Evolutionary conservation across 768 basidiomycete species (phyloP), one percentile per base, ranked within the genome.

Genomic region (Albatrellus ellisii): DNA sequence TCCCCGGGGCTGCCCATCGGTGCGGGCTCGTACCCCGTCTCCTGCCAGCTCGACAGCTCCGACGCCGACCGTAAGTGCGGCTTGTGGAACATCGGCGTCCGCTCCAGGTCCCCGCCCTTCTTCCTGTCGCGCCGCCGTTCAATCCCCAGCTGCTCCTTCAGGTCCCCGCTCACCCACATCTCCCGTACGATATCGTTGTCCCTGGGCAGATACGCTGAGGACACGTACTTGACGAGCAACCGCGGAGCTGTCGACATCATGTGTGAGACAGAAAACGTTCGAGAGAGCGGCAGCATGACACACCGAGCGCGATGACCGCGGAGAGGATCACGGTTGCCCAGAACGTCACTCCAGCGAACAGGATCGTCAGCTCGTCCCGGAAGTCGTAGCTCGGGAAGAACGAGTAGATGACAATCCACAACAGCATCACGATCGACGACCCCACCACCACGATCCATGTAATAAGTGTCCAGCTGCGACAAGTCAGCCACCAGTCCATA

Each of bases 121-220:
- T 65, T 73, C 26, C 59, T 59, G 38, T 74, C 76, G 28, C 77
- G 72, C 51, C 53, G 44, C 41, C 78, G 82, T 26, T 64, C 59
- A 42, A 90, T 70, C 3, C 87, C 87, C 4, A 90, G 65, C 29
- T 68, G 74, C 48, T 88, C 85, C 56, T 90, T 90, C 43, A 90
- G 67, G 54, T 88, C 77, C 3, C 87, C 87, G 44, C 59, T 54
- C 4, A 89, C 84, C 86, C 85, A 89, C 74, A 78, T 82, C 65
- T 98, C 94, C 22, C 94, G 79, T 6, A 98, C 68, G 43, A 97
- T 79, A 52, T 95, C 86, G 56, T 77, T 82, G 67, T 98, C 94
- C 14, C 78, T 64, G 2, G 92, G 91, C 36, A 58, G 62, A 53
- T 91, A 95, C 1, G 78, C 70, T 1, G 77, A 67, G 8, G 70